A percentile compares a stretch with the other conserved stretches of the same genome.
phyloP scores from a whole-genome alignment of 192 early-diverging fungal species.

The Paraglomus occultum region DNA sequence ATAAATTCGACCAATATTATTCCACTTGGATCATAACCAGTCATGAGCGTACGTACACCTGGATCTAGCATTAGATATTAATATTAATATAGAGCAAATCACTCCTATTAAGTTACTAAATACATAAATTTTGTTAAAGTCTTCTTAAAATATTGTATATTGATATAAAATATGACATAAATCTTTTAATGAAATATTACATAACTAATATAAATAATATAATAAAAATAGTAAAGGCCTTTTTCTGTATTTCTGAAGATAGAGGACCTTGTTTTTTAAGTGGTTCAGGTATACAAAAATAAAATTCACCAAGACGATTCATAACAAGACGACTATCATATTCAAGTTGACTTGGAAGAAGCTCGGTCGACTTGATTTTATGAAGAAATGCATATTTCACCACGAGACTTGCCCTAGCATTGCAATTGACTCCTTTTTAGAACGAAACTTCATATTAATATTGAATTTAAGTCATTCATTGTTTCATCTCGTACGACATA shows the following conservation, averaged over 20 bases:
- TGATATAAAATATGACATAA: too few species aligned
- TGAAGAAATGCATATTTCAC: not conserved
- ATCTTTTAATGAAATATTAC: too few species aligned
- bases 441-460: slow-evolving; percentile 7
- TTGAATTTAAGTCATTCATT: not conserved
- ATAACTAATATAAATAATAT: too few species aligned
- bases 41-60: slow-evolving; percentile 2
- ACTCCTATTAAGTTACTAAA: too few species aligned
- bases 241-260: too few species aligned
- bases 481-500: not conserved
- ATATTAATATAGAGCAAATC: too few species aligned
- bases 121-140: too few species aligned
- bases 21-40: slow-evolving; percentile 12
- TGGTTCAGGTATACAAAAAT: slow-evolving; percentile 18
- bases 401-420: too few species aligned
- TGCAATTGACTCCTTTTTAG: not conserved
- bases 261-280: slow-evolving; percentile 2
- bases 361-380: not conserved
- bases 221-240: too few species aligned
- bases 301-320: too few species aligned
- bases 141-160: too few species aligned
- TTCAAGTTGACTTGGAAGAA: too few species aligned
- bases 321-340: not conserved
- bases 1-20: slow-evolving; percentile 3
- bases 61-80: slow-evolving; percentile 10